Evolutionary conservation across 176 grass and related monocot genomes (phyloP), one percentile per base, ranked within the genome.

Genomic region (Raddia guianensis): DNA sequence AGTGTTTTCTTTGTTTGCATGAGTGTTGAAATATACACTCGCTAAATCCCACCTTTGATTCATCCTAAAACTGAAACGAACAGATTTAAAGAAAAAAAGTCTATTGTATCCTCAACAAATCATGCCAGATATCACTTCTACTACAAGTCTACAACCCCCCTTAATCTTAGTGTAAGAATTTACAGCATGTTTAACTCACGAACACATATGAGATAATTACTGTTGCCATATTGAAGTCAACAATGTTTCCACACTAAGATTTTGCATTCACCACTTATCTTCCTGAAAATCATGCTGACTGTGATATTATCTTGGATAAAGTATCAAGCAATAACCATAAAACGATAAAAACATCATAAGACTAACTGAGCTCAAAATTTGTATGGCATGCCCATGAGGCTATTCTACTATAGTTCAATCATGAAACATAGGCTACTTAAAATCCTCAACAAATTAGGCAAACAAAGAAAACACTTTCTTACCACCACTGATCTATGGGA

Each of bases 401-500:
- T 12, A 72, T 48, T n/a, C 18, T 18, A 40, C 8, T 51, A 18
- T 12, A 66, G 12, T 62, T 84, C 34, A 52, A 54, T 69, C 35
- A 8, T 70, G 63, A n/a, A 61, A 63, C 6, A 13, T 21, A 75
- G 70, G 47, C 16, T 6, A 27, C 12, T 5, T 54, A 52, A 84
- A 49, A 18, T 2, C 40, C 51, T 68, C 21, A 73, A 46, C 56
- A 69, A 19, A 52, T 12, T 12, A 18, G 64, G 53, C 9, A 14
- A 60, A 65, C 2, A 75, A 7, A 62, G 49, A 48, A 14, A 20
- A 20, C 1, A 10, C 2, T 64, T 44, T 49, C 18, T 75, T 68
- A 86, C 84, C 61, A 86, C 77, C 61, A 42, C 12, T 45, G 62
- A 75, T 68, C 27, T 32, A 43, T 3, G 10, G 32, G 71, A 71